Percentiles rank a stretch among this genome's conserved stretches.
Conservation (phyloP, 306 rosid species). For the Vicia villosa region DNA sequence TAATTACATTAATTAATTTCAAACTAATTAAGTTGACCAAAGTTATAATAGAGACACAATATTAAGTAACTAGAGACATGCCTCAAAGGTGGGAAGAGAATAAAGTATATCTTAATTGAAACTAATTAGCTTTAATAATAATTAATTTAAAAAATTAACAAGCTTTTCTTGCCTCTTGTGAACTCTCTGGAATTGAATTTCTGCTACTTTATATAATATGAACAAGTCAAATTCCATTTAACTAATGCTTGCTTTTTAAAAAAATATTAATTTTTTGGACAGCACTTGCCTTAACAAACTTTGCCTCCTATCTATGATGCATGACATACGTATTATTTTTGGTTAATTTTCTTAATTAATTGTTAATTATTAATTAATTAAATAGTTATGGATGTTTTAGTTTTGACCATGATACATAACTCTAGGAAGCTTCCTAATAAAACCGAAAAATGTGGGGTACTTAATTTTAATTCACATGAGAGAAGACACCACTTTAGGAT, state of each 20-base stretch:
- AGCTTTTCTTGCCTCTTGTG: constrained; percentile 34
- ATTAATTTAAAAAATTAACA: constrained; percentile 8
- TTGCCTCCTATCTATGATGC: constrained; percentile 43
- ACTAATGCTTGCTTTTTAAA: constrained; percentile 28
- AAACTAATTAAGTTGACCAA: constrained; percentile 29
- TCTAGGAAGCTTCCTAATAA: constrained; percentile 27
- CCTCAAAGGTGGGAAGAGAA: constrained; percentile 48
- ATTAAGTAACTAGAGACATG: constrained; percentile 29
- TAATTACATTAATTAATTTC: constrained; percentile 38
- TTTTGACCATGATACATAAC: not conserved
- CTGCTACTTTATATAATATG: not conserved
- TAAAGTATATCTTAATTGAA: constrained; percentile 3
- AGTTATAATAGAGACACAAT: not conserved
- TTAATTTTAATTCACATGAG: constrained; percentile 70
- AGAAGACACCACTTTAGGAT: constrained; percentile 43
- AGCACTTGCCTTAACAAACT: constrained; percentile 36
- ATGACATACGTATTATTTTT: constrained; percentile 24
- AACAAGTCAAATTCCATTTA: constrained; percentile 38
- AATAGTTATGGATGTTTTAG: not conserved
- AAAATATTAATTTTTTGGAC: constrained; percentile 7
- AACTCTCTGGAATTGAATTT: constrained; percentile 32
- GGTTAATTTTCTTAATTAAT: not conserved
- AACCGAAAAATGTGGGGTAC: constrained; percentile 67
- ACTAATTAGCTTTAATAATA: constrained; percentile 4
- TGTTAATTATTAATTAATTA: not conserved